phyloP scores from a whole-genome alignment of 371 early-diverging fungal genomes.

The Batkoa obscura region DNA sequence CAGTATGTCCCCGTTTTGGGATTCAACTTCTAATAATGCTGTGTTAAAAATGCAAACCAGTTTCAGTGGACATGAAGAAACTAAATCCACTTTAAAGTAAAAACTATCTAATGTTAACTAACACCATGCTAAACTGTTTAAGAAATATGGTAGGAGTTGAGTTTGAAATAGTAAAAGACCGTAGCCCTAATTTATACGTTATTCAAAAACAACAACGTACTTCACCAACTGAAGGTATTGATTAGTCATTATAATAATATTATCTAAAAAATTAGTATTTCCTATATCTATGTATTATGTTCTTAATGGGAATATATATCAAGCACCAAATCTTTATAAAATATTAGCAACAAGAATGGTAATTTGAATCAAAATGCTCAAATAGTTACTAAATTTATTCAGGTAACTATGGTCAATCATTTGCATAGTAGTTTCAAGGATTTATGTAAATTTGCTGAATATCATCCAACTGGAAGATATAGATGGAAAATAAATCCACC shows the following conservation, averaged over 20 bases:
- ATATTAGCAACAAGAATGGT: constrained; percentile 67
- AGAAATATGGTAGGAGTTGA: constrained; percentile 78
- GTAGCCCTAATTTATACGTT: constrained; percentile 58
- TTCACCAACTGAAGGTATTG: constrained; percentile 37
- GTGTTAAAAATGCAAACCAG: constrained; percentile 93
- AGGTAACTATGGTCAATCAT: constrained; percentile 47
- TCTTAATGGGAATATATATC: constrained; percentile 78
- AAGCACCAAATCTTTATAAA: constrained; percentile 68
- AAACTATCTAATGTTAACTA: no score
- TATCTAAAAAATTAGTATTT: constrained; percentile 16
- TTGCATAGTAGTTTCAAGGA: constrained; percentile 50
- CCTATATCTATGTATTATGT: constrained; percentile 73
- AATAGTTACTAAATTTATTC: background rate
- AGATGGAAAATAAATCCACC: constrained; percentile 30
- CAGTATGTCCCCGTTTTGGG: constrained; percentile 89
- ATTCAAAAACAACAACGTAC: constrained; percentile 60
- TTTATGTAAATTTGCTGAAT: constrained; percentile 37
- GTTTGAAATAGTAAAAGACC: constrained; percentile 56
- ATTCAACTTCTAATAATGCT: constrained; percentile 87
- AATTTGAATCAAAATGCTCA: constrained; percentile 9
- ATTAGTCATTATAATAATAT: background rate
- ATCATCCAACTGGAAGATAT: constrained; percentile 54
- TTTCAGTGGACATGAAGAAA: constrained; percentile 62
- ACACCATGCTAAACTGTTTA: background rate
- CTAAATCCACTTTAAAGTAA: constrained; percentile 36